Base-by-base conservation (phyloP, 139 green algal genomes). In the Chlorella sp. region DNA sequence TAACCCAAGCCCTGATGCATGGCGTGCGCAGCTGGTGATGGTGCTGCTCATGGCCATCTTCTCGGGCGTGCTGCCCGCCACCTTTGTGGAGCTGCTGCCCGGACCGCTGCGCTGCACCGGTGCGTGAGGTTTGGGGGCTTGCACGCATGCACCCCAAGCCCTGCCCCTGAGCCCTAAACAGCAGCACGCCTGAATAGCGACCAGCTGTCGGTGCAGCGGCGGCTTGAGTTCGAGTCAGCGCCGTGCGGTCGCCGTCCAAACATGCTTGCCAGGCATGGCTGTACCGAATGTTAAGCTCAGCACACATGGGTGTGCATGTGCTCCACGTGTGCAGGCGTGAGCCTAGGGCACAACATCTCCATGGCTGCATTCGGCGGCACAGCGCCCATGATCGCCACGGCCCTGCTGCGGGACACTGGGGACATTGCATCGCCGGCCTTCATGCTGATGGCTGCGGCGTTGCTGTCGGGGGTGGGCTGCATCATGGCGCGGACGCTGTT, bases 301-400 rank as follows among this genome's bases (percentile, higher is more conserved):
- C 32, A 31, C 33, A 71, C 65, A 17, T 31, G 10, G 22, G 31
- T 34, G 34, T 62, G 26, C 35, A 62, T 62, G 35, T 31, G 3
- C 34, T 59, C 10, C 34, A 32, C 20, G 34, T 5, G 0, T 49
- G 4, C 74, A 30, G 78, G 73, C 2, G 64, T 83, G 55, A 75
- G 69, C 30, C 60, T 83, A 36, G 78, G 78, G 22, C 78, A 83
- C 74, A 83, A 83, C 73, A 63, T 83, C 31, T 71, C 35, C 64
- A 83, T 83, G 78, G 69, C 78, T 0, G 68, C 50, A 0, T 79
- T 80, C 6, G 78, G 78, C 27, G 78, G 78, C 42, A 83, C 78
- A 26, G 78, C 78, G 5, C 78, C 78, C 31, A 71, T 83, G 3
- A 72, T 80, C 35, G 78, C 78, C n/a, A 80, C 78, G 2, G 78